Evolutionary conservation across 2,329 filamentous ascomycete genomes (phyloP).

Genomic region (Aspergillus sp.): DNA sequence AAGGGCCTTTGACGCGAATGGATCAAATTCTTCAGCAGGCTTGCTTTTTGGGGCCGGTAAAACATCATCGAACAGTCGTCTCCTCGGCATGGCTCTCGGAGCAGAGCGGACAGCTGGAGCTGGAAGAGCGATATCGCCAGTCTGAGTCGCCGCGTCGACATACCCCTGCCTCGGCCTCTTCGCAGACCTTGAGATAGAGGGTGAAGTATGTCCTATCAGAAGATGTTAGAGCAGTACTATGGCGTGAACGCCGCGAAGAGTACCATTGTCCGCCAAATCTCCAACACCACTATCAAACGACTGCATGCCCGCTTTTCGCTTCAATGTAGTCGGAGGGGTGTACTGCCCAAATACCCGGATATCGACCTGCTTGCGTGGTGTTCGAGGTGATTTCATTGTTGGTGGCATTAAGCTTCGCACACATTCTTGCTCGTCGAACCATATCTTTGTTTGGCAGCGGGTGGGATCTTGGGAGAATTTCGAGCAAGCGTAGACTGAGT

Average conservation of each 20-base stretch:
- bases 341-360: constrained; percentile 3
- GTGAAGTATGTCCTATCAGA: background rate
- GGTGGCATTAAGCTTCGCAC: background rate
- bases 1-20: background rate
- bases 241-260: background rate
- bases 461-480: background rate
- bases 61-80: background rate
- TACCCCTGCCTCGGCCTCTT: background rate
- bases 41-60: background rate
- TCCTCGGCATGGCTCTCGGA: background rate
- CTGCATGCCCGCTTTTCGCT: background rate
- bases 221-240: background rate
- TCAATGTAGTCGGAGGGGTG: constrained; percentile 1
- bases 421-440: constrained; percentile 1
- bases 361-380: constrained; percentile 5
- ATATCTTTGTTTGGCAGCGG: background rate
- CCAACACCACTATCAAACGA: constrained; percentile 7
- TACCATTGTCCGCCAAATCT: background rate
- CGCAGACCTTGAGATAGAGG: background rate
- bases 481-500: background rate
- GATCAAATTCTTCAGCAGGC: background rate
- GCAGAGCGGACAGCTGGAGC: background rate
- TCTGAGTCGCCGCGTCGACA: background rate
- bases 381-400: background rate
- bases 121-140: background rate